Evolutionary conservation across 805 yeast species (phyloP), one percentile per base, ranked within the genome.

Genomic region (Candida maris): DNA sequence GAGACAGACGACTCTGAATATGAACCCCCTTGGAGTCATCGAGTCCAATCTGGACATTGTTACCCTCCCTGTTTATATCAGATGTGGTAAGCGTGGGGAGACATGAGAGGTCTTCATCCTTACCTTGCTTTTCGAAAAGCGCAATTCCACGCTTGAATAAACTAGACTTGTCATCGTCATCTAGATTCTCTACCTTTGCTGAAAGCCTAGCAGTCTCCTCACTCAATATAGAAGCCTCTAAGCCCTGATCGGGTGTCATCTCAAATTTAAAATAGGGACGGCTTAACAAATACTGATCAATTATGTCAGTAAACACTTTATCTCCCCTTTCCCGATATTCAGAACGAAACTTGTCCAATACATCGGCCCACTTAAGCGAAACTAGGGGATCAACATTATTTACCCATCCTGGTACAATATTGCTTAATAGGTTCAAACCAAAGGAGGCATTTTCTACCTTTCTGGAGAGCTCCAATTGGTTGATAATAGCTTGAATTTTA

Each of bases 381-480:
- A 77, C 72, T 46, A 91, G 66, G 2, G 95, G 94, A 59, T 86
- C 85, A n/a, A 76, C 73, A 16, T 75, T 77, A 56, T 87, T 87
- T 34, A 84, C 80, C 85, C 96, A 88, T 7, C 86, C 79, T 6
- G 95, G 85, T n/a, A 85, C 73, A 6, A 93, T 45, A 1, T 86
- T 72, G 54, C 77, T 77, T 22, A 91, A 66, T 31, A 91, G 57
- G 24, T 79, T 79, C 67, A 93, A 65, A 8, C 98, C 98, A 65
- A 87, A 93, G 42, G 85, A 85, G 0, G 97, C 81, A 48, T 82
- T 88, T 45, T 88, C 94, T 48, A 87, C 89, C 49, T 86, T 86
- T 56, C 86, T 81, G 23, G 78, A 62, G 20, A 93, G 63, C 57
- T 93, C 98, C 23, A 88, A 62, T 57, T 89, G 97, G 59, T 88